Evolutionary conservation across 345 rosid species (phyloP), one percentile per base, ranked within the genome.

Genomic region (Hypericum perforatum): DNA sequence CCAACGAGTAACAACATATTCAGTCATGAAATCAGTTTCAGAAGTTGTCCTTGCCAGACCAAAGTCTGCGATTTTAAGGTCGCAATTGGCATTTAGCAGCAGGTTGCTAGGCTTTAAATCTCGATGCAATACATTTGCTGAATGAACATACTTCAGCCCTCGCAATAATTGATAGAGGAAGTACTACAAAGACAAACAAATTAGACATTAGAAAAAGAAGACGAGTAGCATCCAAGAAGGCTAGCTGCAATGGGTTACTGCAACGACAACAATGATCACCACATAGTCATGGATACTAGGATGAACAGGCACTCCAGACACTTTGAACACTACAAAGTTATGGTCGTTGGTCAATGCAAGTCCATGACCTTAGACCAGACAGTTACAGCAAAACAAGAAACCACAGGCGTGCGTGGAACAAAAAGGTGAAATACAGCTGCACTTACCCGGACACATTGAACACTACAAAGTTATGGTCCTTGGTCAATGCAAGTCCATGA

Each of bases 101-200:
- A 46, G 50, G 50, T 46, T 46, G 9, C 50, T 32, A 8, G 50
- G 50, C 10, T 46, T 46, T 32, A 46, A 7, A 46, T 46, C 50
- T 3, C 50, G 50, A 10, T 46, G 50, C 5, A 46, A 32, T 8
- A 46, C 22, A 32, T 46, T 46, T n/a, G 32, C 50, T 6, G 50
- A 46, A 32, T 46, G 50, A 10, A 46, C 29, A 13, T 46, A 46
- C 15, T 14, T 46, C 50, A 46, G 50, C 3, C 50, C 50, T 46
- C 50, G 50, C 8, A 46, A 32, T 10, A 46, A 13, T 32, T 46
- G 50, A 3, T 3, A 46, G 63, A 92, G 78, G 71, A 88, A 80
- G 74, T 79, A 92, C 98, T 89, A 94, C 83, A 73, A 69, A 55
- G 63, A 54, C 37, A 52, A n/a, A 37, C 14, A 36, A 36, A 5